A percentile compares a stretch with the other conserved stretches of the same genome.
phyloP scores from a whole-genome alignment of 441 rosid genomes.

The Gossypium gossypioides region DNA sequence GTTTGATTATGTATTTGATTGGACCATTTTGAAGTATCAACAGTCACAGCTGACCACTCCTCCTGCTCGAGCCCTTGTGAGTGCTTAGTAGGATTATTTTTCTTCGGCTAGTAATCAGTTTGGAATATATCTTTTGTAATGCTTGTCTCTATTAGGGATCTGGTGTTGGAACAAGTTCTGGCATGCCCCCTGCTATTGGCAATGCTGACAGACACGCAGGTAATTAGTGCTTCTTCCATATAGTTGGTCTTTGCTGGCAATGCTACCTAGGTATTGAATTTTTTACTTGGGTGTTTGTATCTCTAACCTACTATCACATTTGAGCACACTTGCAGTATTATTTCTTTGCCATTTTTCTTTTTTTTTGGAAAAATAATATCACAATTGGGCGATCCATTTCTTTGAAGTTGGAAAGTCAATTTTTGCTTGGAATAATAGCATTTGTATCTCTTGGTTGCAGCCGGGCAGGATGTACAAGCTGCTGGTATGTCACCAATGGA shows the following conservation, averaged over 20 bases:
- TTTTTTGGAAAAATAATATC: neutral
- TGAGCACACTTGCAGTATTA: neutral
- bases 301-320: neutral
- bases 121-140: slow-evolving; percentile 14
- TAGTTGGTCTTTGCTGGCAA: neutral
- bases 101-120: neutral
- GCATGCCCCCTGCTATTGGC: slow-evolving; percentile 43
- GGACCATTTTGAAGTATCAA: slow-evolving; percentile 96
- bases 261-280: neutral
- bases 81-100: slow-evolving; percentile 10
- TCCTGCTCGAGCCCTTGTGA: slow-evolving; percentile 55
- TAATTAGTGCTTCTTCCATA: slow-evolving; percentile 12
- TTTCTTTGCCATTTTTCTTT: neutral
- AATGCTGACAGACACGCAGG: slow-evolving; percentile 64
- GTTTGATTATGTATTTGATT: slow-evolving; percentile 94
- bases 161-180: slow-evolving; percentile 78
- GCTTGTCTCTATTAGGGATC: slow-evolving; percentile 45
- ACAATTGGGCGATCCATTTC: neutral
- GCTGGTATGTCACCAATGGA: slow-evolving; percentile 36
- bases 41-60: slow-evolving; percentile 80
- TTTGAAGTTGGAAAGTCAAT: neutral
- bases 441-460: slow-evolving; percentile 25
- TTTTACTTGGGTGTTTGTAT: too few relatives aligned
- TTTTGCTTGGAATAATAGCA: neutral
- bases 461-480: slow-evolving; percentile 42